Evolutionary conservation across 1,284 basidiomycete species (phyloP), one percentile per base, ranked within the genome.

Genomic region (Takashimella tepidaria): DNA sequence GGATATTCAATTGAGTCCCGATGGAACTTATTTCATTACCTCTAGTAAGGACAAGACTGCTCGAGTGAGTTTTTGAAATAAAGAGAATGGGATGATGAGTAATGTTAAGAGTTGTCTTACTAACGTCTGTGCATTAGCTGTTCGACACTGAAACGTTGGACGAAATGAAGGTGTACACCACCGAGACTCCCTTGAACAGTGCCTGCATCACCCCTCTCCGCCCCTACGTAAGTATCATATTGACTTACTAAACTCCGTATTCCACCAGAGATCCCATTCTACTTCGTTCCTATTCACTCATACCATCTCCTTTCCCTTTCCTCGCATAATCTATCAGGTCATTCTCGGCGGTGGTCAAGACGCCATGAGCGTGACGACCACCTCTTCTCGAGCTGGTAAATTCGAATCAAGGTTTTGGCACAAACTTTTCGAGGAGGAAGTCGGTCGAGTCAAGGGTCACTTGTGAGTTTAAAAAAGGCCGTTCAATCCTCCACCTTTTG

Each of bases 321-420:
- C 16, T 19, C 51, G 47, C 44, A 52, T 45, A 45, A 40, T 42
- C 23, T 47, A 24, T 10, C 59, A 90, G 87, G 79, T 95, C 47
- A 82, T 96, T 27, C 79, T 97, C 41, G 96, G 96, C 50, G 95
- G 95, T 76, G 95, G 95, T 52, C 95, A 98, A 77, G 95, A 98
- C 72, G 95, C 95, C 8, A 97, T 95, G 92, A 87, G 81, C 68
- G 95, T 98, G 53, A 98, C 96, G 13, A 98, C 92, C 4, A 98
- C 95, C 2, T 91, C 89, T 5, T 74, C 86, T 37, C 84, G 95
- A 53, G 90, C 96, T 73, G 96, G 95, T 41, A 95, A 96, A 76
- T 99, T 99, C 75, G 96, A 98, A 79, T 92, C 92, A 3, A 83
- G 93, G 46, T 98, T 98, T 80, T 98, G 92, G 92, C 95, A 99